Conservation (phyloP, 805 yeast genomes). For the Ogataea glucozyma region DNA sequence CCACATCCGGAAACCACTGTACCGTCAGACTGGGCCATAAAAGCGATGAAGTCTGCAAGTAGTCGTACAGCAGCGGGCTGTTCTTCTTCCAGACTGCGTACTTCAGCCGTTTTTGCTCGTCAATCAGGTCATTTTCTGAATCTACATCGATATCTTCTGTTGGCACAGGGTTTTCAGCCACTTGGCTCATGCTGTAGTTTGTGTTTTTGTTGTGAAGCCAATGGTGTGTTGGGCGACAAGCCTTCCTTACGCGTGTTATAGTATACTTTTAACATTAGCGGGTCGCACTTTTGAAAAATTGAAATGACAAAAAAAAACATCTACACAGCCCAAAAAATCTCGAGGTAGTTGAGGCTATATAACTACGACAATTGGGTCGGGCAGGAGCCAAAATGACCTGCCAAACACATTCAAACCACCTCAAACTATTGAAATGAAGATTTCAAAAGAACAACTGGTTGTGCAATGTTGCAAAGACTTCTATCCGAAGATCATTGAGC, state of each 20-base stretch:
- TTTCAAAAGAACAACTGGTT: not conserved
- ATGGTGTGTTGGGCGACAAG: too few species aligned
- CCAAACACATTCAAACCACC: not conserved
- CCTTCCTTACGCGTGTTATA: too few species aligned
- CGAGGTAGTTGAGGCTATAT: too few species aligned
- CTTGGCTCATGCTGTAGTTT: not conserved
- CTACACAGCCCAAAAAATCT: too few species aligned
- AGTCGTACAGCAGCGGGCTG: constrained; percentile 54
- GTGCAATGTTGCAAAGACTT: constrained; percentile 13
- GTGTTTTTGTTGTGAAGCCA: too few species aligned
- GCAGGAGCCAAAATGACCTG: too few species aligned
- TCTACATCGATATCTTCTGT: not conserved
- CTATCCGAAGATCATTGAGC: constrained; percentile 33
- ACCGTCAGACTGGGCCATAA: constrained; percentile 65
- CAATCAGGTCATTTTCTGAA: constrained; percentile 7
- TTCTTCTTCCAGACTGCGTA: constrained; percentile 66
- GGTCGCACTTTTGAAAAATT: too few species aligned
- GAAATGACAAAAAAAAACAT: too few species aligned
- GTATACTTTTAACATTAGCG: too few species aligned
- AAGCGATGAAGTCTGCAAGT: constrained; percentile 51
- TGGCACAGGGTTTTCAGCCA: constrained; percentile 2
- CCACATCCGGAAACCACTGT: constrained; percentile 63
- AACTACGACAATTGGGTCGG: too few species aligned
- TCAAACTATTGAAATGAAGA: not conserved
- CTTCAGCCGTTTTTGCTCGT: constrained; percentile 23